These are phyloP conservation scores for Discostella pseudostelligera DNA, from an alignment of 108 stramenopile species.

Conservation along the genomic window DNA sequence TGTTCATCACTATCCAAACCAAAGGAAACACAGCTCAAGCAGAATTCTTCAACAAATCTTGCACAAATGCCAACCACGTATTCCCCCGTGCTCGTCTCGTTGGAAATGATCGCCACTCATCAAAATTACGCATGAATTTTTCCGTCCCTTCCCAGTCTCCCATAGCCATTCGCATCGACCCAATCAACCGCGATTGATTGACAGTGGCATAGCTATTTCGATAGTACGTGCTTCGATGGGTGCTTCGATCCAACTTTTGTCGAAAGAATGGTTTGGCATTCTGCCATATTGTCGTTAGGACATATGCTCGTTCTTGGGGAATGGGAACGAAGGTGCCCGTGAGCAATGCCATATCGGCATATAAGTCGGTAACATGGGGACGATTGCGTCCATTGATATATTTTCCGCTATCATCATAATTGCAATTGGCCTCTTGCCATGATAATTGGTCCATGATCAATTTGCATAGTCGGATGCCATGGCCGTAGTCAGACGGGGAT, in stretches of 20 bases:
- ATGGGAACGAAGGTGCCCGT: slow-evolving; percentile 11
- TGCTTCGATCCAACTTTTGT: slow-evolving; percentile 11
- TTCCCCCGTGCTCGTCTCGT: background rate
- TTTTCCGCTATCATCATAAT: slow-evolving; percentile 3
- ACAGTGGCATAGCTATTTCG: slow-evolving; percentile 28
- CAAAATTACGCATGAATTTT: background rate
- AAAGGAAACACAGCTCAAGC: too few relatives aligned
- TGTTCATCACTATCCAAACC: too few relatives aligned
- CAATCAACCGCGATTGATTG: slow-evolving; percentile 30
- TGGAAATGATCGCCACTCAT: background rate
- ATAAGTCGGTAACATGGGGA: slow-evolving; percentile 25
- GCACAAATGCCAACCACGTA: slow-evolving; percentile 2
- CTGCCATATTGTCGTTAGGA: slow-evolving; percentile 28
- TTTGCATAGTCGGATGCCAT: slow-evolving; percentile 36
- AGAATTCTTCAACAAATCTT: background rate
- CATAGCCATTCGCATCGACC: slow-evolving; percentile 29
- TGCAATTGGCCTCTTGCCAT: slow-evolving; percentile 16
- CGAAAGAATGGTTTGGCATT: slow-evolving; percentile 39
- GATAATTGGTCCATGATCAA: slow-evolving; percentile 40
- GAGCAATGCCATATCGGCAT: slow-evolving; percentile 17
- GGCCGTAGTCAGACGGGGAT: slow-evolving; percentile 27
- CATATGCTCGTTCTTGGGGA: slow-evolving; percentile 28
- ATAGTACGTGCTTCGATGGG: too few relatives aligned
- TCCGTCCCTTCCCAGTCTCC: slow-evolving; percentile 8
- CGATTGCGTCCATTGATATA: background rate